Base-by-base conservation (phyloP, 2,329 filamentous ascomycete species). In the Pseudocercospora eumusae region DNA sequence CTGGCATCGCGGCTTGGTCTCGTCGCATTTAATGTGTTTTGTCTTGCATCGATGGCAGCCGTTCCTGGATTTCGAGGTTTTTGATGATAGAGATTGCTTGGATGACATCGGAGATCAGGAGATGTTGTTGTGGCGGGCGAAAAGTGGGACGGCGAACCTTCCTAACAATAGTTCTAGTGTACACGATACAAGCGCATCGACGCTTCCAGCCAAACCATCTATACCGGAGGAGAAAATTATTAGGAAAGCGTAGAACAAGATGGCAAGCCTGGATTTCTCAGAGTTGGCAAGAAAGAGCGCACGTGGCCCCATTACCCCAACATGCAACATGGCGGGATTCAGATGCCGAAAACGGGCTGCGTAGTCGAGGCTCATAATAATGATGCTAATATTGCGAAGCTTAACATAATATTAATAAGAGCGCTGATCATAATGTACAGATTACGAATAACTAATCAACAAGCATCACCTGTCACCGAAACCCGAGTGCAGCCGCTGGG, bases 11-110 rank as follows among this genome's bases (percentile, higher is more conserved):
- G 57, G 56, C 52, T 75, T 74, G 11, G 75, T 77, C 64, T 80
- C 78, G 59, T 80, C 79, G 58, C 79, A 81, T 70, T 80, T 80
- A 56, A 71, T 63, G 36, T 68, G 65, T 57, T 69, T 73, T 3
- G 61, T 27, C 60, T 73, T 73, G 64, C 71, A 73, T 20, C 68
- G 60, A 50, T 66, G 64, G 57, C 71, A 73, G 9, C 71, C 72
- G 28, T 68, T 67, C 9, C 71, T 65, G 10, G 71, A 73, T 60
- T 74, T 74, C 0, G 71, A 64, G 18, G 66, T 68, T 60, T 70
- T 71, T n/a, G n/a, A n/a, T 44, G 61, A 52, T 20, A 44, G 25
- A n/a, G 27, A 28, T 31, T 28, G 25, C 28, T 33, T 54, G 25
- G 50, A 54, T 33, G 50, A 11, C 50, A 54, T 54, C 50, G 50